Conservation (phyloP, 441 rosid genomes). For the Arabidopsis lyrata region DNA sequence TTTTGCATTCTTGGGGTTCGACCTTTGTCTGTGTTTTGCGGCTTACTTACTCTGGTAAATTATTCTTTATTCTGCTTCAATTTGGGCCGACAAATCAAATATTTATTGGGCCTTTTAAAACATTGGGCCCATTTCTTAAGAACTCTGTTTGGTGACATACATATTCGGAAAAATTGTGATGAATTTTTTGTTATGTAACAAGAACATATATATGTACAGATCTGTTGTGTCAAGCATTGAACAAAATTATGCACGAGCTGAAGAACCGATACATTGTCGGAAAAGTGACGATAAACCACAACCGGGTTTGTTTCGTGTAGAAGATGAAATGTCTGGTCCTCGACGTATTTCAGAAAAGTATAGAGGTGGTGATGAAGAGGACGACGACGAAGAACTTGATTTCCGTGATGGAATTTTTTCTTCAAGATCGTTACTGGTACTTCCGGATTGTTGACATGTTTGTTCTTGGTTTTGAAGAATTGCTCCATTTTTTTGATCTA, state of each 20-base stretch:
- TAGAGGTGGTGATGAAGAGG: slow-evolving; percentile 4
- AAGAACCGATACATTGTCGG: slow-evolving; percentile 36
- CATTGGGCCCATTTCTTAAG: not conserved
- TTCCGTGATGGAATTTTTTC: not conserved
- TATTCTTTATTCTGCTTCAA: not conserved
- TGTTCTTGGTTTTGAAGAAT: slow-evolving; percentile 16
- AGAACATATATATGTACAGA: not conserved
- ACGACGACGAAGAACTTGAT: slow-evolving; percentile 27
- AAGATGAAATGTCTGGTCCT: slow-evolving; percentile 8
- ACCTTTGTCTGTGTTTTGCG: slow-evolving; percentile 10
- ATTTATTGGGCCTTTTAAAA: slow-evolving; percentile 6
- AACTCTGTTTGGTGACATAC: not conserved
- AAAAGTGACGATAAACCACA: slow-evolving; percentile 40
- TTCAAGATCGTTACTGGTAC: not conserved
- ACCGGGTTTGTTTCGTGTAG: slow-evolving; percentile 8
- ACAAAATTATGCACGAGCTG: not conserved
- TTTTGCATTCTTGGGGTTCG: slow-evolving; percentile 12
- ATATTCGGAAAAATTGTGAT: not conserved
- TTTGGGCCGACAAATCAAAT: not conserved
- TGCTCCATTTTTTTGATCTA: not conserved
- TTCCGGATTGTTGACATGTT: not conserved
- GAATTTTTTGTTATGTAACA: not conserved
- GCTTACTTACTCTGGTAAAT: slow-evolving; percentile 11
- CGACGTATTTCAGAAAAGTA: slow-evolving; percentile 15
- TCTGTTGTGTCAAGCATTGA: not conserved